A percentile compares a stretch with the other conserved stretches of the same genome.
Evolutionary conservation across 2,329 filamentous ascomycete genomes (phyloP).

Genomic region (Scytalidium sp.): DNA sequence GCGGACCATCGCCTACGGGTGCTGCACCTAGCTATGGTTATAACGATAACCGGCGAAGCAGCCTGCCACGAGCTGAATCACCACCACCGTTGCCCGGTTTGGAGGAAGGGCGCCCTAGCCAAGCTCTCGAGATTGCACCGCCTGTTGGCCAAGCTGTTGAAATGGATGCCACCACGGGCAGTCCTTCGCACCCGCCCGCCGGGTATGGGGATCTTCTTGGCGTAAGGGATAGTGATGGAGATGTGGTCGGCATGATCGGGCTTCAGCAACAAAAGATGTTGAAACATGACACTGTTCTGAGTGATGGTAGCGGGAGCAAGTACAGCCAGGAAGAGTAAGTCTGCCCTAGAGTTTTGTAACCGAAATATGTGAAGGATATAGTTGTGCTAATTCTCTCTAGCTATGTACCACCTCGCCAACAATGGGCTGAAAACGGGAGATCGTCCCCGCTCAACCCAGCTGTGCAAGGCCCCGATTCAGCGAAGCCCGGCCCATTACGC

Average conservation of each 20-base stretch:
- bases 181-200: slow-evolving; percentile 38
- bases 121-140: slow-evolving; percentile 79
- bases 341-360: not conserved
- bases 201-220: slow-evolving; percentile 39
- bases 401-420: slow-evolving; percentile 54
- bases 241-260: slow-evolving; percentile 71
- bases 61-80: slow-evolving; percentile 59
- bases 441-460: slow-evolving; percentile 43
- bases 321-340: slow-evolving; percentile 75
- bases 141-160: slow-evolving; percentile 67
- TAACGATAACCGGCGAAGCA: slow-evolving; percentile 17
- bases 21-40: slow-evolving; percentile 16
- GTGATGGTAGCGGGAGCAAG: slow-evolving; percentile 64
- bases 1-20: slow-evolving; percentile 19
- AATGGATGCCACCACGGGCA: slow-evolving; percentile 71
- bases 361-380: slow-evolving; percentile 2
- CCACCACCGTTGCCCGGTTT: slow-evolving; percentile 57
- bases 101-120: slow-evolving; percentile 45
- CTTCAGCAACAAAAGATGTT: slow-evolving; percentile 56
- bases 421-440: slow-evolving; percentile 48
- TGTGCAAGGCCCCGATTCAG: slow-evolving; percentile 33
- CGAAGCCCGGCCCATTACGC: slow-evolving; percentile 30
- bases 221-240: slow-evolving; percentile 63
- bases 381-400: slow-evolving; percentile 10
- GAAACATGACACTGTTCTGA: slow-evolving; percentile 51